Evolutionary conservation across 2,329 filamentous ascomycete genomes (phyloP).

Genomic region (Xylaria sp.): DNA sequence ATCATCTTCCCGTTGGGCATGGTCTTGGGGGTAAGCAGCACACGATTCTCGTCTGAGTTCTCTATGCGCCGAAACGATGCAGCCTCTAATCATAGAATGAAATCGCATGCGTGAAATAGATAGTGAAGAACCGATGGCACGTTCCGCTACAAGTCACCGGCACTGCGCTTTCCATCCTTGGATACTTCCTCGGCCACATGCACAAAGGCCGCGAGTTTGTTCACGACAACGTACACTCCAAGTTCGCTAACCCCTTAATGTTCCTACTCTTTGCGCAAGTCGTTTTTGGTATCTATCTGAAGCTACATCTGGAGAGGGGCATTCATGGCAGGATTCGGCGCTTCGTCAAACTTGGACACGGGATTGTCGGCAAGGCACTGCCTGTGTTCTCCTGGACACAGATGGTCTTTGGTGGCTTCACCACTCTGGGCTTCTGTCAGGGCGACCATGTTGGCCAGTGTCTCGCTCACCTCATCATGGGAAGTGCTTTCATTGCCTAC

Average conservation of each 20-base stretch:
- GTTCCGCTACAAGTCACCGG: slow-evolving; percentile 79
- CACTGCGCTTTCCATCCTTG: slow-evolving; percentile 69
- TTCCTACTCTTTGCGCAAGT: slow-evolving; percentile 72
- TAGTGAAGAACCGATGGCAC: slow-evolving; percentile 88
- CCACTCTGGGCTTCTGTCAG: slow-evolving; percentile 84
- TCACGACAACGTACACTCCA: slow-evolving; percentile 67
- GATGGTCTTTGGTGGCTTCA: slow-evolving; percentile 94
- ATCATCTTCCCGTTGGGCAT: slow-evolving; percentile 91
- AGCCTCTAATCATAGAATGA: slow-evolving; percentile 11
- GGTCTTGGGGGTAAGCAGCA: slow-evolving; percentile 73
- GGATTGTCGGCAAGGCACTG: slow-evolving; percentile 78
- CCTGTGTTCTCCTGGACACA: slow-evolving; percentile 85
- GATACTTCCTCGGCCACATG: slow-evolving; percentile 85
- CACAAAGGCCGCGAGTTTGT: slow-evolving; percentile 86
- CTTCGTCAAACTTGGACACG: slow-evolving; percentile 67
- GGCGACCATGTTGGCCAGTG: slow-evolving; percentile 90
- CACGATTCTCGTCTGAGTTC: slow-evolving; percentile 3
- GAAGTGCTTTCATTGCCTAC: slow-evolving; percentile 90
- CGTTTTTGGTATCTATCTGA: slow-evolving; percentile 77
- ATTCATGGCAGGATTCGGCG: slow-evolving; percentile 73
- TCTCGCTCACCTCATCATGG: slow-evolving; percentile 97
- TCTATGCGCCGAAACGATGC: not conserved
- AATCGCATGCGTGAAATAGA: slow-evolving; percentile 43
- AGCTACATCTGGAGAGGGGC: slow-evolving; percentile 80
- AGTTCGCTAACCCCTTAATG: slow-evolving; percentile 77